Evolutionary conservation across 1,284 basidiomycete genomes (phyloP), one percentile per base, ranked within the genome.

Genomic region (Porodaedalea pini): DNA sequence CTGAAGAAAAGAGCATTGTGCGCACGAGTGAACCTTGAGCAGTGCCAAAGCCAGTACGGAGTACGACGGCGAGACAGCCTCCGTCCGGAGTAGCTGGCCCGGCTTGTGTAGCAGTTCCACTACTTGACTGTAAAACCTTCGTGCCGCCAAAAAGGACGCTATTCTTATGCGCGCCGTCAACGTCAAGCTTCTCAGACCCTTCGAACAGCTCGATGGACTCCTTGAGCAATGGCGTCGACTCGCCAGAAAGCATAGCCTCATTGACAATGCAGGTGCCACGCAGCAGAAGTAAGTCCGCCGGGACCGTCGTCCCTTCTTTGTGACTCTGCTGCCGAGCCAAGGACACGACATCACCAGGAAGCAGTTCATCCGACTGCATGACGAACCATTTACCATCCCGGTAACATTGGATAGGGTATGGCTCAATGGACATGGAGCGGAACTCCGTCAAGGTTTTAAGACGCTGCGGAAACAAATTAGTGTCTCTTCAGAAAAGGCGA

Each of bases 1-100:
- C 94, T 1, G 92, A 94, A 3, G 92, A 94, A 76, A 97, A 98
- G 61, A 98, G 94, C 94, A 98, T 98, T 0, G 94, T 98, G 63
- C 94, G 80, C 36, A 98, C 93, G 45, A 98, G 84, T 71, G 96
- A 92, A 52, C 95, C 94, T 71, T 98, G 95, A 1, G 93, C 86
- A 2, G 95, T 98, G 21, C 95, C 94, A 68, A 98, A 98, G 3
- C 95, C 94, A n/a, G 95, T 97, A 58, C 92, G 86, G 37, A 97
- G 79, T 5, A 98, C 93, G 37, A 94, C 78, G 6, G 93, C 94
- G 21, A 96, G 83, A 70, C 92, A 95, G 27, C 94, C 94, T 17
- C 82, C 85, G 67, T 96, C 92, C 1, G 94, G 93, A 1, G 93
- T 92, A 39, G 82, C 72, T 41, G 45, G 62, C 75, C 81, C 56